Conservation (phyloP, 768 basidiomycete species). For the Russula abietina region DNA sequence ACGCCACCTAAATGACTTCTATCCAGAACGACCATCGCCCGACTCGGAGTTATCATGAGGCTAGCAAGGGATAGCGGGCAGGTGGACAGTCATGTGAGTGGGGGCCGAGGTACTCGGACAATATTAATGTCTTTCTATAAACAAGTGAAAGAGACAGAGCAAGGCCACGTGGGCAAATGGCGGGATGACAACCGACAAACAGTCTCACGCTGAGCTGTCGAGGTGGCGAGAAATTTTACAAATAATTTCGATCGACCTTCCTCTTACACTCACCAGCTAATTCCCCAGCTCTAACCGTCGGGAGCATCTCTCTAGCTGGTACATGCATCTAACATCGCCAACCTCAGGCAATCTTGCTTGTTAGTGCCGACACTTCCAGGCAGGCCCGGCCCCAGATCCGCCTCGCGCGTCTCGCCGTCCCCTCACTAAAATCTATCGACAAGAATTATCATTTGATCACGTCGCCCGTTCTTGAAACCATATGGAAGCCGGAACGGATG, state of each 20-base stretch:
- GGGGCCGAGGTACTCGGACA: not conserved
- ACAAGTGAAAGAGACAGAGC: not conserved
- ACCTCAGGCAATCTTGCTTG: slow-evolving; percentile 4
- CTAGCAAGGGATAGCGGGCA: too few relatives aligned
- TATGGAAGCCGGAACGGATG: slow-evolving; percentile 13
- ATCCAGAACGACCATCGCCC: not conserved
- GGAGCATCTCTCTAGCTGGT: slow-evolving; percentile 3
- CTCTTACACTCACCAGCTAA: not conserved
- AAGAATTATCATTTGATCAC: not conserved
- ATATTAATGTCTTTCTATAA: not conserved
- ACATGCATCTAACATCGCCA: slow-evolving; percentile 21
- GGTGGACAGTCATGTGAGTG: not conserved
- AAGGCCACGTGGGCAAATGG: slow-evolving; percentile 3
- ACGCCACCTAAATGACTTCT: not conserved
- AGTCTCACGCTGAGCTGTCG: too few relatives aligned
- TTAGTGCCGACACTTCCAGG: slow-evolving; percentile 6
- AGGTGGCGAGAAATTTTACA: not conserved
- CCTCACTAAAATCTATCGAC: too few relatives aligned
- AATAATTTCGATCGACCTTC: slow-evolving; percentile 2
- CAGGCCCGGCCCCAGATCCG: not conserved
- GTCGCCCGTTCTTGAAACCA: not conserved
- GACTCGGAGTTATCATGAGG: too few relatives aligned
- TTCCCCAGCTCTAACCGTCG: not conserved
- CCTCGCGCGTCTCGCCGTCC: not conserved
- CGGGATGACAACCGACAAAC: not conserved